A percentile compares a stretch with the other conserved stretches of the same genome.
Evolutionary conservation across 202 grass and related monocot species (phyloP).

Genomic region (Brachypodium distachyon): DNA sequence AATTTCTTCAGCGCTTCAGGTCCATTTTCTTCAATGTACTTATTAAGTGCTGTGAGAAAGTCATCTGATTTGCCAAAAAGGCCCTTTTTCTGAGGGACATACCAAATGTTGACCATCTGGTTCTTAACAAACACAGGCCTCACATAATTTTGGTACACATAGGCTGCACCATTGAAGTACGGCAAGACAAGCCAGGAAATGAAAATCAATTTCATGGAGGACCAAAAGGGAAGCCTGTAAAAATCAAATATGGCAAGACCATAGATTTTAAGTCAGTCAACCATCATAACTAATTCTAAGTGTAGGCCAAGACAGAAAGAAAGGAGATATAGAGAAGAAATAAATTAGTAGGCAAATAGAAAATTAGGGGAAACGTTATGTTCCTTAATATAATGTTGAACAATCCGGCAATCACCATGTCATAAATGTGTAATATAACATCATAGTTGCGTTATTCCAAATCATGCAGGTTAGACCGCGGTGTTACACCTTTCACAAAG

Average conservation of each 20-base stretch:
- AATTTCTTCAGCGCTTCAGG: slow-evolving; percentile 55
- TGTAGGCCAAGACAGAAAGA: not conserved
- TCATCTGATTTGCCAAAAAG: slow-evolving; percentile 48
- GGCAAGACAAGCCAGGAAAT: slow-evolving; percentile 81
- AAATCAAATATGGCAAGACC: slow-evolving; percentile 8
- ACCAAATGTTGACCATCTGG: slow-evolving; percentile 55
- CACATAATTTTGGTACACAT: slow-evolving; percentile 62
- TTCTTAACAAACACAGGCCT: slow-evolving; percentile 44
- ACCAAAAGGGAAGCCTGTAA: slow-evolving; percentile 67
- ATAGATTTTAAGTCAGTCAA: not conserved
- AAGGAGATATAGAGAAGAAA: not conserved
- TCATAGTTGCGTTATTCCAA: not conserved
- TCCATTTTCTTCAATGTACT: slow-evolving; percentile 66
- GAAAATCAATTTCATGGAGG: slow-evolving; percentile 53
- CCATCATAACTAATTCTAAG: not conserved
- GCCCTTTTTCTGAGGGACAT: slow-evolving; percentile 45
- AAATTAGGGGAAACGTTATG: not conserved
- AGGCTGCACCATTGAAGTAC: slow-evolving; percentile 68
- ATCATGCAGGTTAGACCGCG: not conserved
- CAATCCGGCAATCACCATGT: not conserved
- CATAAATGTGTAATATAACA: not conserved
- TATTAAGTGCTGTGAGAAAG: slow-evolving; percentile 46
- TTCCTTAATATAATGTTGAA: not conserved
- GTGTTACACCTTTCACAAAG: not conserved
- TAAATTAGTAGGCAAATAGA: not conserved